phyloP scores from a whole-genome alignment of 2,329 filamentous ascomycete genomes.

The Mycosphaerelloides madeirae region DNA sequence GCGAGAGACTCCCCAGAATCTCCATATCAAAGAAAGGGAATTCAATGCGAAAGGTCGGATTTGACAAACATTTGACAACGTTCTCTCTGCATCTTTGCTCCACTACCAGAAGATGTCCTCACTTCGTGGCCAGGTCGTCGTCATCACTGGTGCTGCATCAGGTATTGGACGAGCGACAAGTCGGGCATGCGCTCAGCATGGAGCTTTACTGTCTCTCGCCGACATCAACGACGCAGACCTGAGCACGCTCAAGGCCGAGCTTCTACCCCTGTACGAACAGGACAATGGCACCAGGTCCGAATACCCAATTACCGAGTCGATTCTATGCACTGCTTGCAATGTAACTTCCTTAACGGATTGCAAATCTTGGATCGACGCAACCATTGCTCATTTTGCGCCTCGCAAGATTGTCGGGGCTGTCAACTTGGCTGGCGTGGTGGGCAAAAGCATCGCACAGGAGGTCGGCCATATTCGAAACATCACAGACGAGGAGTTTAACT shows the following conservation, averaged over 20 bases:
- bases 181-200: conserved; percentile 39
- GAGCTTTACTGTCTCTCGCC: conserved; percentile 40
- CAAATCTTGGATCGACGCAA: not conserved
- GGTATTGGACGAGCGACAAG: conserved; percentile 42
- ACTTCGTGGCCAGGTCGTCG: too few species aligned
- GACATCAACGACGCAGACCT: conserved; percentile 35
- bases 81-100: too few species aligned
- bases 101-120: too few species aligned
- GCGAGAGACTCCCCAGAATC: too few species aligned
- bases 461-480: conserved; percentile 1
- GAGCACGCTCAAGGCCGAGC: not conserved
- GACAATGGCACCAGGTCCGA: too few species aligned
- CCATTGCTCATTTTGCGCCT: not conserved
- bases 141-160: conserved; percentile 30
- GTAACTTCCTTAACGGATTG: not conserved
- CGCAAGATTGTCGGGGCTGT: conserved; percentile 1
- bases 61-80: too few species aligned
- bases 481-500: conserved; percentile 1
- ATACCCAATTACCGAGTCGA: too few species aligned
- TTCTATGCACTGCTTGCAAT: not conserved
- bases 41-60: too few species aligned
- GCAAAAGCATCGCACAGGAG: not conserved
- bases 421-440: conserved; percentile 5
- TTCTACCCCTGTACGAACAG: not conserved
- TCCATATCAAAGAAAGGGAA: too few species aligned